Evolutionary conservation across 768 basidiomycete genomes (phyloP).

Genomic region (Suillus luteus): DNA sequence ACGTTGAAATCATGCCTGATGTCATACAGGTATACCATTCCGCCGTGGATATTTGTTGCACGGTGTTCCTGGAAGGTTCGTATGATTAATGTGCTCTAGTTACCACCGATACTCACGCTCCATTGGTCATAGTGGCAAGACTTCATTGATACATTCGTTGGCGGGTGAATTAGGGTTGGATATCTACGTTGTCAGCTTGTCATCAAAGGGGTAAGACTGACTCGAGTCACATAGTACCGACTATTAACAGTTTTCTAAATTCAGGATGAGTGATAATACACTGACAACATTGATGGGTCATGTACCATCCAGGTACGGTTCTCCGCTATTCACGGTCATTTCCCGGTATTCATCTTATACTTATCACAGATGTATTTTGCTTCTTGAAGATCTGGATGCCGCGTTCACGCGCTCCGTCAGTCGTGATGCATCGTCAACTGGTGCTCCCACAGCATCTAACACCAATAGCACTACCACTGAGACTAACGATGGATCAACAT

Average conservation of each 20-base stretch:
- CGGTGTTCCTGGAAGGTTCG: constrained; percentile 82
- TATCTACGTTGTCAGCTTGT: constrained; percentile 89
- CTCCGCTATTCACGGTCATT: constrained; percentile 7
- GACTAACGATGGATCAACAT: constrained; percentile 73
- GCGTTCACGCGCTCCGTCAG: constrained; percentile 87
- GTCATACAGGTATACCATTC: constrained; percentile 74
- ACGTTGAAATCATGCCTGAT: constrained; percentile 23
- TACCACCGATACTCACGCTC: constrained; percentile 18
- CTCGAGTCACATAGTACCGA: constrained; percentile 15
- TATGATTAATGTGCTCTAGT: constrained; percentile 8
- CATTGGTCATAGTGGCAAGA: constrained; percentile 64
- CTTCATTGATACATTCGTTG: constrained; percentile 81
- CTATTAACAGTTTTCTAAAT: constrained; percentile 8
- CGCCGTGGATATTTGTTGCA: constrained; percentile 83
- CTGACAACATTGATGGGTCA: constrained; percentile 85
- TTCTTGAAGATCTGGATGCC: constrained; percentile 92
- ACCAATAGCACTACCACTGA: constrained; percentile 45
- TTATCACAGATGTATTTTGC: constrained; percentile 74
- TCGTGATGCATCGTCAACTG: constrained; percentile 80
- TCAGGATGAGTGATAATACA: constrained; percentile 89
- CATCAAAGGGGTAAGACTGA: constrained; percentile 73
- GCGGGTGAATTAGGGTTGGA: constrained; percentile 85
- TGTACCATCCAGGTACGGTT: constrained; percentile 74
- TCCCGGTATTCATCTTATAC: constrained; percentile 19
- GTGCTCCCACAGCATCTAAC: constrained; percentile 54